Evolutionary conservation across 306 rosid genomes (phyloP), one percentile per base, ranked within the genome.

Genomic region (Citrullus mucosospermus): DNA sequence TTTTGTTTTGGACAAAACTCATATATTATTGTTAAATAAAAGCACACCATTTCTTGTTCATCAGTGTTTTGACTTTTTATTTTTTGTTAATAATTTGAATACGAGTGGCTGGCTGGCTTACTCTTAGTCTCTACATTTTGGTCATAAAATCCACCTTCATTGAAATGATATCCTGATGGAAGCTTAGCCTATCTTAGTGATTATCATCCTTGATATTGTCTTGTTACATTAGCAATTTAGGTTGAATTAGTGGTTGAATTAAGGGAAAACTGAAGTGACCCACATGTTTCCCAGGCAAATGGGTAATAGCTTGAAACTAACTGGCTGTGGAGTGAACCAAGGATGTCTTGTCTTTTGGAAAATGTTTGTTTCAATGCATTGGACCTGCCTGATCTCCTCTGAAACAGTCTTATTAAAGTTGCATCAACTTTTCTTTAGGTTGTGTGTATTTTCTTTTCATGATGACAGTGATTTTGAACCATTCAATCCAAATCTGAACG

Each of bases 1-100:
- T 32, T 51, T 32, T 51, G 78, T 73, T 53, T 73, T 50, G 78
- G 62, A 73, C 62, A 17, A 73, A 73, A 73, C 62, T 73, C 60
- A 50, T 15, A 71, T 71, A 32, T 73, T 73, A 73, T 73, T 73
- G 53, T 73, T 53, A 73, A 73, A 73, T 73, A 73, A 73, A 72
- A 73, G 46, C 78, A 51, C 46, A 73, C 9, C 32, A 73, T 51
- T 73, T 73, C 22, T 30, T 73, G 78, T 73, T 73, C 60, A 50
- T 15, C 22, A 73, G 15, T 73, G 75, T 44, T 62, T 48, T 51
- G 58, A 48, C 76, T 46, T 71, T 11, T 38, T 38, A 3, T 9
- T 9, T n/a, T n/a, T 9, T 41, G 6, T 10, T 67, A 9, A 18
- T 68, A 10, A 39, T 68, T 68, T 41, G 48, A 18, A 66, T 38